phyloP scores from a whole-genome alignment of 2,329 filamentous ascomycete species.

The Pleomassaria siparia region DNA sequence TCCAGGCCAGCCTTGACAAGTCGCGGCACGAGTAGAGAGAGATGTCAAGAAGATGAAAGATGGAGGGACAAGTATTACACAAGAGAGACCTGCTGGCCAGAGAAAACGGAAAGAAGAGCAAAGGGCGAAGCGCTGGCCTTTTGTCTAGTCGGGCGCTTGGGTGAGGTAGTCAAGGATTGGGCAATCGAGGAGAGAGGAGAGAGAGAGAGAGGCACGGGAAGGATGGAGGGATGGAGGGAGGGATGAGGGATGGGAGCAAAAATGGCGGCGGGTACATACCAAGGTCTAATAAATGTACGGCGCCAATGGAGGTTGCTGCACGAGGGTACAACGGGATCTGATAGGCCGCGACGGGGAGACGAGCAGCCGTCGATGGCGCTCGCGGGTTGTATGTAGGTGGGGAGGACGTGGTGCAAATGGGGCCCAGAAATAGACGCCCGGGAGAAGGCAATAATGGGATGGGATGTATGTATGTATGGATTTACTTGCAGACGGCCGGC shows the following conservation, averaged over 20 bases:
- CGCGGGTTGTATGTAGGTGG: constrained; percentile 22
- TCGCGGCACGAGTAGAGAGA: constrained; percentile 26
- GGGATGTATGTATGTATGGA: too few relatives aligned
- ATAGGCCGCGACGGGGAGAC: constrained; percentile 32
- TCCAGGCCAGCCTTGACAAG: constrained; percentile 44
- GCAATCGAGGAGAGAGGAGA: constrained; percentile 28
- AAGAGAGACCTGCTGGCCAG: constrained; percentile 46
- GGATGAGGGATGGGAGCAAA: constrained; percentile 36
- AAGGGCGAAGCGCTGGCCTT: constrained; percentile 43
- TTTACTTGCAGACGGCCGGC: constrained; percentile 36
- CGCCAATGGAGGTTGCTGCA: constrained; percentile 36
- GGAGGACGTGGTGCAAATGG: constrained; percentile 18
- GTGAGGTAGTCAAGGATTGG: constrained; percentile 30
- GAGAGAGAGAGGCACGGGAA: constrained; percentile 31
- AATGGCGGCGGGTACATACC: constrained; percentile 44
- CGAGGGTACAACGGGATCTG: constrained; percentile 32
- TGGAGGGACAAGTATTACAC: constrained; percentile 43
- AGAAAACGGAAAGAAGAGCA: constrained; percentile 27
- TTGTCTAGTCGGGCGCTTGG: constrained; percentile 44
- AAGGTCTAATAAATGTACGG: constrained; percentile 42
- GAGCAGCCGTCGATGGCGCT: constrained; percentile 27
- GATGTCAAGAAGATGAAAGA: constrained; percentile 30
- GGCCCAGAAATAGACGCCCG: constrained; percentile 46
- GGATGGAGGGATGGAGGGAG: constrained; percentile 30
- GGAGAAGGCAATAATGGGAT: constrained; percentile 38